Conservation (phyloP, 2,329 filamentous ascomycete genomes). For the Cladorrhinum sp. region DNA sequence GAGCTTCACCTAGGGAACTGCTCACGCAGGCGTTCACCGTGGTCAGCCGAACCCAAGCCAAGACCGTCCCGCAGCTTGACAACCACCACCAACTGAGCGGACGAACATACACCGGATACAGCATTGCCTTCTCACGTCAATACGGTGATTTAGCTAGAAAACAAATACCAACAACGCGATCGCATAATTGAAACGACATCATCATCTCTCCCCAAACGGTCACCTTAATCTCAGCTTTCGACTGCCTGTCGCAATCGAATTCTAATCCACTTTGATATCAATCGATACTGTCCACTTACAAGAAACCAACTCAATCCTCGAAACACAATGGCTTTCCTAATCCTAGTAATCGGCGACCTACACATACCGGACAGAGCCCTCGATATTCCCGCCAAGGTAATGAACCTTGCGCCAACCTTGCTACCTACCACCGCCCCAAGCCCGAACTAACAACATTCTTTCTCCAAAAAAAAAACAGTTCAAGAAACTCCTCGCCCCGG, state of each 20-base stretch:
- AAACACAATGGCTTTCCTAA: constrained; percentile 77
- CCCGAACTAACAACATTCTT: constrained; percentile 1
- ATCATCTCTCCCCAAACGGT: background rate
- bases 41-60: constrained; percentile 9
- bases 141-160: too few relatives aligned
- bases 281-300: background rate
- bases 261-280: background rate
- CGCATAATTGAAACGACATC: background rate
- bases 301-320: background rate
- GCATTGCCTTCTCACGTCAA: too few relatives aligned
- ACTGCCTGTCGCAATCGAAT: background rate
- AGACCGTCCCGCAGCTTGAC: constrained; percentile 4
- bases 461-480: constrained; percentile 51
- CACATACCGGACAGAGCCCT: constrained; percentile 91
- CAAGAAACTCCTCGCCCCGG: constrained; percentile 79
- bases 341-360: constrained; percentile 87
- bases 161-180: too few relatives aligned
- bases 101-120: background rate
- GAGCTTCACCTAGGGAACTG: background rate
- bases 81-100: background rate
- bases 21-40: constrained; percentile 7
- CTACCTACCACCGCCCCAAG: background rate
- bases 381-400: constrained; percentile 85
- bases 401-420: constrained; percentile 5
- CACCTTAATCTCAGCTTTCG: background rate